phyloP scores from a whole-genome alignment of 2,329 filamentous ascomycete species.

The Aureobasidium subglaciale region DNA sequence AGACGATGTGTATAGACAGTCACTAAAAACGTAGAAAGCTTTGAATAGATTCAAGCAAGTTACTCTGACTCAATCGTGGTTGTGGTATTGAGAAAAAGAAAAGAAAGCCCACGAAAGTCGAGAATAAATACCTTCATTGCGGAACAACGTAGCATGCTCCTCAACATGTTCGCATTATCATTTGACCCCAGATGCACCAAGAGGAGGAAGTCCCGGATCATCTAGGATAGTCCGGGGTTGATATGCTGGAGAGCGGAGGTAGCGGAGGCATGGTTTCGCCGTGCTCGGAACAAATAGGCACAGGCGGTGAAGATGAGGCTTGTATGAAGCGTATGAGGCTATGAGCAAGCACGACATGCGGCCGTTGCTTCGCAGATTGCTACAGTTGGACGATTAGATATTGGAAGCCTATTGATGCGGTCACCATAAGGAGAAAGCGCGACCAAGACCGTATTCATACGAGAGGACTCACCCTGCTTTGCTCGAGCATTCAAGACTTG shows the following conservation, averaged over 20 bases:
- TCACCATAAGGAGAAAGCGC: neutral
- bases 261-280: slow-evolving; percentile 13
- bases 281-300: slow-evolving; percentile 4
- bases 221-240: slow-evolving; percentile 8
- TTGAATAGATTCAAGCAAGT: neutral
- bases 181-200: neutral
- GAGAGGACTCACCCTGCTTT: neutral
- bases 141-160: slow-evolving; percentile 5
- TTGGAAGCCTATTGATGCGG: neutral
- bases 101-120: neutral
- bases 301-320: neutral
- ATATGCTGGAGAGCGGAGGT: slow-evolving; percentile 2
- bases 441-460: neutral
- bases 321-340: neutral
- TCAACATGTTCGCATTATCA: slow-evolving; percentile 5
- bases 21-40: no score
- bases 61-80: neutral
- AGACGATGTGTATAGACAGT: neutral
- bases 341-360: neutral
- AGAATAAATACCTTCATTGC: slow-evolving; percentile 7
- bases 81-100: neutral
- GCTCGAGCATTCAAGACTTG: neutral
- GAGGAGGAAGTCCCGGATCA: neutral
- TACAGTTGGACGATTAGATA: neutral
- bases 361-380: neutral